phyloP scores from a whole-genome alignment of 2,329 filamentous ascomycete species.

The Arthrobotrys iridis region DNA sequence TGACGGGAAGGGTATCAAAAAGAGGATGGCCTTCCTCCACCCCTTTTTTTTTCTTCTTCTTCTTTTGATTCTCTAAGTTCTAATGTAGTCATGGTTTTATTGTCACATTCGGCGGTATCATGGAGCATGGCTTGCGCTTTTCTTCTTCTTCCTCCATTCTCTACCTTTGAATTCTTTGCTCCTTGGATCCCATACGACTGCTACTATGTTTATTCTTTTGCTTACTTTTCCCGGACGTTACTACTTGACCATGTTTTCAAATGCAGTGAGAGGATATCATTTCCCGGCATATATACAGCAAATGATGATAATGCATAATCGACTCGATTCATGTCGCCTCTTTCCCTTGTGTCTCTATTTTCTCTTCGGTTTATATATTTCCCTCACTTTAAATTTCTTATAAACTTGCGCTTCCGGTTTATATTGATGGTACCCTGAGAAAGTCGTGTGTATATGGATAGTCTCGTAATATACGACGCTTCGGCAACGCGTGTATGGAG shows the following conservation, averaged over 20 bases:
- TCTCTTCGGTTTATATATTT: neutral
- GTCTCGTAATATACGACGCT: neutral
- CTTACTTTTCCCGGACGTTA: slow-evolving; percentile 10
- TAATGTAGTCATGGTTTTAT: slow-evolving; percentile 8
- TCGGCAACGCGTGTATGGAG: neutral
- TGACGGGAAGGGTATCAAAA: slow-evolving; percentile 6
- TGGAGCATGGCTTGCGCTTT: slow-evolving; percentile 43
- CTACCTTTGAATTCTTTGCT: neutral
- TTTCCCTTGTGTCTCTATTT: neutral
- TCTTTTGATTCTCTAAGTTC: slow-evolving; percentile 6
- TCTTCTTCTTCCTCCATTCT: slow-evolving; percentile 4
- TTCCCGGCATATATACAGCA: slow-evolving; percentile 38
- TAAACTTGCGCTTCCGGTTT: slow-evolving; percentile 4
- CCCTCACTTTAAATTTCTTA: too few species aligned
- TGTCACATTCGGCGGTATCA: slow-evolving; percentile 5
- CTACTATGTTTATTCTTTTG: slow-evolving; percentile 54
- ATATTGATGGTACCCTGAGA: neutral
- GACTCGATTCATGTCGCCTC: slow-evolving; percentile 19
- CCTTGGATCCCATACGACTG: too few species aligned
- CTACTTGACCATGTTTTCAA: slow-evolving; percentile 5
- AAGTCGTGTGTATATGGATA: slow-evolving; percentile 9
- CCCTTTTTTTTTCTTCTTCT: neutral
- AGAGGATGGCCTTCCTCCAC: neutral
- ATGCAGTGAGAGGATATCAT: slow-evolving; percentile 37
- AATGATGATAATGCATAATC: slow-evolving; percentile 53